Percentiles rank a stretch among this genome's conserved stretches.
Conservation (phyloP, 148 eudicot genomes). For the Pouteria glomerata region DNA sequence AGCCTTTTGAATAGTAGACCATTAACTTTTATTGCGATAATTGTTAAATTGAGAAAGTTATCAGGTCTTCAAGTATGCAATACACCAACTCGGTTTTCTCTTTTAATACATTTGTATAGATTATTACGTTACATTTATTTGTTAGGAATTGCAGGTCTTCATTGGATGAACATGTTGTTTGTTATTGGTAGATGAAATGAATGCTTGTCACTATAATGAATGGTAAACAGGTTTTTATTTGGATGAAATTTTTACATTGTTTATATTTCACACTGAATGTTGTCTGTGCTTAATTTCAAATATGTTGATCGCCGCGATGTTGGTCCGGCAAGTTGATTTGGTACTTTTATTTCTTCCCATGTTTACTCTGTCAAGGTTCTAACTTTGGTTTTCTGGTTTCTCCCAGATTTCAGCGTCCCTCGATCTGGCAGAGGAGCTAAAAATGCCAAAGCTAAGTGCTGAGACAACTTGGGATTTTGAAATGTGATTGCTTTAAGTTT, state of each 20-base stretch:
- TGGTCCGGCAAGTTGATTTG: no score
- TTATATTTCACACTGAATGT: background rate
- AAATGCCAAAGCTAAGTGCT: constrained; percentile 54
- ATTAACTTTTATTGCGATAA: no score
- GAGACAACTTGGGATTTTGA: constrained; percentile 78
- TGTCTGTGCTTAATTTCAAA: background rate
- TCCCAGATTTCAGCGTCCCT: constrained; percentile 53
- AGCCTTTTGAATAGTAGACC: no score
- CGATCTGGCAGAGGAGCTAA: constrained; percentile 47
- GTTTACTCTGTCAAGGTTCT: background rate
- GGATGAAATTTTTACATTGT: background rate
- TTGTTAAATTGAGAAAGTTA: no score
- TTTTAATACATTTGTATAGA: no score
- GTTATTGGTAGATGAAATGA: background rate
- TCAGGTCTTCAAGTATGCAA: no score
- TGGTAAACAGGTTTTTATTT: background rate
- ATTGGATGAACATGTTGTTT: background rate
- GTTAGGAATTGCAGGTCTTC: background rate
- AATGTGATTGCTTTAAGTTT: constrained; percentile 36
- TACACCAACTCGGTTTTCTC: no score
- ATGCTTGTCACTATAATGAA: background rate
- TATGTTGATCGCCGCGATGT: background rate
- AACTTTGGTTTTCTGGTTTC: constrained; percentile 3
- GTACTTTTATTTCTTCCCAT: no score
- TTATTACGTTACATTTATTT: background rate